Evolutionary conservation across 352 stramenopile species (phyloP), one percentile per base, ranked within the genome.

Genomic region (Phytophthora niederhauseri): DNA sequence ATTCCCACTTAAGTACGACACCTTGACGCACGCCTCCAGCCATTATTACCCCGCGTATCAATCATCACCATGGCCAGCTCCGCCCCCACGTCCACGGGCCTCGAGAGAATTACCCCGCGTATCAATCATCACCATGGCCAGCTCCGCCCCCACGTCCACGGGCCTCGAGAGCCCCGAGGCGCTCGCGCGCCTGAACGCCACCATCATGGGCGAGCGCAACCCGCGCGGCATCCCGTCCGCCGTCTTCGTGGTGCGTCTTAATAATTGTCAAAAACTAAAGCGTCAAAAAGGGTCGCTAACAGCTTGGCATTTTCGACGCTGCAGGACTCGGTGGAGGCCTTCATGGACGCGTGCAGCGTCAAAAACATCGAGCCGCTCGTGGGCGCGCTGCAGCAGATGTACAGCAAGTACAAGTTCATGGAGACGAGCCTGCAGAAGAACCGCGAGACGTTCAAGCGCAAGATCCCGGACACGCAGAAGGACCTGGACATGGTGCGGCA

Each of bases 331-430:
- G 87, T 94, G 19, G 86, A 96, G 46, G 49, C 74, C n/a, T 93
- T 92, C 68, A 85, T 92, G 79, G 61, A 56, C 30, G 73, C 73
- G 7, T 72, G 84, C 17, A 85, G 85, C 5, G 77, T 92, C 7
- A 68, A 73, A 28, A 72, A 70, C 20, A 92, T 94, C 61, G 87
- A 94, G 58, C 86, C 85, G 41, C 81, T 96, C 6, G 84, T 96
- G 1, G 87, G 85, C 5, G 81, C 87, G 43, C 73, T 96, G 62
- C 87, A 96, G 73, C 87, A 96, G 61, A 85, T 96, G 66, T 96
- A 94, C 73, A 94, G 85, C 78, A 96, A 97, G 76, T 96, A 97
- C 70, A 96, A 96, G 68, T 92, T 93, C 59, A 95, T 97, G 85
- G 91, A 97, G 74, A 90, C 82, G 49, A 94, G 79, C 71, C 72